Evolutionary conservation across 805 yeast species (phyloP), one percentile per base, ranked within the genome.

Genomic region (Barnettozyma populi): DNA sequence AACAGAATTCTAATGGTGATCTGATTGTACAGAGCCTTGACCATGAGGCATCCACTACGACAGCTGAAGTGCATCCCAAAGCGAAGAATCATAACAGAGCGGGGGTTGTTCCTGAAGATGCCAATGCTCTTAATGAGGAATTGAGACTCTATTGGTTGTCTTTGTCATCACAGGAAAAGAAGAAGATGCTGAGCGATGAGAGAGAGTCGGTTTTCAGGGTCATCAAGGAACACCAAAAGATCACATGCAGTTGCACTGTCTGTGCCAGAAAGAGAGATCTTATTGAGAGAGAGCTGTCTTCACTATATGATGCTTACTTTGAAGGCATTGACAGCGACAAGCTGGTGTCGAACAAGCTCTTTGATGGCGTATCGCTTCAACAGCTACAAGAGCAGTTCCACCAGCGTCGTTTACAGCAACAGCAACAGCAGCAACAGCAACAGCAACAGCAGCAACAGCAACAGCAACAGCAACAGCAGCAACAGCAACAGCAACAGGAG

Each of bases 221-320:
- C 38, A 78, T 88, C 63, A 78, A 75, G 51, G 80, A 75, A 50
- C 80, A 80, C 58, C 83, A 79, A 58, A 71, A 73, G 52, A 67
- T 71, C 23, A 63, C 62, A 13, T 90, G 96, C 62, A 74, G 79
- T 49, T 90, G 97, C 62, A 69, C 81, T 4, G 80, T 80, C 18
- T 90, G 97, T 67, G 92, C 90, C 2, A 76, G 86, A 41, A 82
- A 85, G 55, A 80, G 83, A 57, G 65, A 71, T 44, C 79, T 87
- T 14, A 76, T 88, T 52, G 94, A 86, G 59, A 81, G 79, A 55
- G 95, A 87, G 61, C 73, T 90, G 57, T 89, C 82, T 56, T 77
- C 76, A 47, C 75, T 87, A 7, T 88, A 86, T 60, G 84, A 84
- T 52, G 78, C 80, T 16, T 80, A 83, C 57, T 82, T 81, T 52